Conservation (phyloP, 768 basidiomycete species). For the Dacryopinax primogenitus region DNA sequence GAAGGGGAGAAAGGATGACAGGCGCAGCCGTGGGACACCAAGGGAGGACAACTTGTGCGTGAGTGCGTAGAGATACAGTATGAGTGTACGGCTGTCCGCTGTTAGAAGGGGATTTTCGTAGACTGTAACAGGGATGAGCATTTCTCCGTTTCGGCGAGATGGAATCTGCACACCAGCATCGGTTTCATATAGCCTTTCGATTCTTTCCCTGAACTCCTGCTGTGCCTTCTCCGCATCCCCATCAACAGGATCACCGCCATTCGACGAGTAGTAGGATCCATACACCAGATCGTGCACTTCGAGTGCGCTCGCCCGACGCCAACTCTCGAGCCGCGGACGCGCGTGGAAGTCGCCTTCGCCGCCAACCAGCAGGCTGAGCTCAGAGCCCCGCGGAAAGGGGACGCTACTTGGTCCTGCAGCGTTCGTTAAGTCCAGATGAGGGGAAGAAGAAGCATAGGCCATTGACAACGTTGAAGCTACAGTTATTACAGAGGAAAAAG, state of each 20-base stretch:
- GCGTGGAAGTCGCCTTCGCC: background rate
- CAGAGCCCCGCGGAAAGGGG: background rate
- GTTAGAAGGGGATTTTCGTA: slow-evolving; percentile 73
- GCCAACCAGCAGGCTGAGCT: background rate
- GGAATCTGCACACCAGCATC: background rate
- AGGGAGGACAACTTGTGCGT: slow-evolving; percentile 47
- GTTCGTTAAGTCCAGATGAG: background rate
- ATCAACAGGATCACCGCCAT: background rate
- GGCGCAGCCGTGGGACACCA: slow-evolving; percentile 56
- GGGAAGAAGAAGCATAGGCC: background rate
- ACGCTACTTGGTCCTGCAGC: background rate
- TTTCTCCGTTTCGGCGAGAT: background rate
- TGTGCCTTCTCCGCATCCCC: background rate
- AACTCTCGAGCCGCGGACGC: slow-evolving; percentile 21
- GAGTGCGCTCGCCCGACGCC: slow-evolving; percentile 43
- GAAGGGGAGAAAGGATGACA: slow-evolving; percentile 32
- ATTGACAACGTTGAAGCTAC: slow-evolving; percentile 17
- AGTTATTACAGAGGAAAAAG: no score
- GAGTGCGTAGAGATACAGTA: slow-evolving; percentile 57
- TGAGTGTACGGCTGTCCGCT: slow-evolving; percentile 57
- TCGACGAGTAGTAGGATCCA: slow-evolving; percentile 23
- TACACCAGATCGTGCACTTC: slow-evolving; percentile 63
- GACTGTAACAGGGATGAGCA: background rate
- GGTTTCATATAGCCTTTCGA: background rate
- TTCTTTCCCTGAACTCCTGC: slow-evolving; percentile 1